Conservation (phyloP, 495 filamentous ascomycete genomes). For the Baudoinia panamericana region DNA sequence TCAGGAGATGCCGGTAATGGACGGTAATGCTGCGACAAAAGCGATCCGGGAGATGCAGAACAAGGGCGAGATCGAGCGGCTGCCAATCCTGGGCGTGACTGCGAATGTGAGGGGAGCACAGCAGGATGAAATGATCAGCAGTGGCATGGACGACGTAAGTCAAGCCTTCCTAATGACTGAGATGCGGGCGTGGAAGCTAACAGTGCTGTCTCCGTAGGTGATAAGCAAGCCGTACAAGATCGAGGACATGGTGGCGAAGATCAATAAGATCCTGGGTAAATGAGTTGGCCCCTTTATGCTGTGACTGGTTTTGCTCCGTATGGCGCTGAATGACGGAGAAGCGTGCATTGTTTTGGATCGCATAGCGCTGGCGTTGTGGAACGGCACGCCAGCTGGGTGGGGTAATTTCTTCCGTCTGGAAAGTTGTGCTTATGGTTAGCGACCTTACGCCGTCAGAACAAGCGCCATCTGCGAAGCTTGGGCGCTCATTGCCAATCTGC, state of each 20-base stretch:
- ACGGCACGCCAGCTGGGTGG: too few relatives aligned
- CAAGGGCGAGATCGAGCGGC: constrained; percentile 12
- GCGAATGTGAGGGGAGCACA: constrained; percentile 27
- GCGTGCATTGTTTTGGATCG: too few relatives aligned
- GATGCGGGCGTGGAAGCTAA: background rate
- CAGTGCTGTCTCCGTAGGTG: background rate
- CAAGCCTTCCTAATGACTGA: background rate
- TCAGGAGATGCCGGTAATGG: constrained; percentile 29
- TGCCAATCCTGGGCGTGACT: constrained; percentile 23
- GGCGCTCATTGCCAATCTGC: too few relatives aligned
- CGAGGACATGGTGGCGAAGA: constrained; percentile 12
- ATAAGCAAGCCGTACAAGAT: constrained; percentile 20
- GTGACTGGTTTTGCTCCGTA: too few relatives aligned
- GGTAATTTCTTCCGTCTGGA: too few relatives aligned
- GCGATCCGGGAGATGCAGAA: constrained; percentile 21
- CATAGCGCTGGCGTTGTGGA: too few relatives aligned
- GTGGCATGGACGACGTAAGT: constrained; percentile 24
- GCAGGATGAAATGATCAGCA: constrained; percentile 20
- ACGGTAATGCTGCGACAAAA: constrained; percentile 21
- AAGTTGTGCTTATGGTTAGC: too few relatives aligned
- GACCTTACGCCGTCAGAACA: too few relatives aligned
- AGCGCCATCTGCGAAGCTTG: too few relatives aligned
- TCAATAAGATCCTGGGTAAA: too few relatives aligned
- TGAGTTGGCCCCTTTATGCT: background rate
- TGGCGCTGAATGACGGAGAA: too few relatives aligned